Evolutionary conservation across 1,139 yeast genomes (phyloP), one percentile per base, ranked within the genome.

Genomic region (Taiozyma sp.): DNA sequence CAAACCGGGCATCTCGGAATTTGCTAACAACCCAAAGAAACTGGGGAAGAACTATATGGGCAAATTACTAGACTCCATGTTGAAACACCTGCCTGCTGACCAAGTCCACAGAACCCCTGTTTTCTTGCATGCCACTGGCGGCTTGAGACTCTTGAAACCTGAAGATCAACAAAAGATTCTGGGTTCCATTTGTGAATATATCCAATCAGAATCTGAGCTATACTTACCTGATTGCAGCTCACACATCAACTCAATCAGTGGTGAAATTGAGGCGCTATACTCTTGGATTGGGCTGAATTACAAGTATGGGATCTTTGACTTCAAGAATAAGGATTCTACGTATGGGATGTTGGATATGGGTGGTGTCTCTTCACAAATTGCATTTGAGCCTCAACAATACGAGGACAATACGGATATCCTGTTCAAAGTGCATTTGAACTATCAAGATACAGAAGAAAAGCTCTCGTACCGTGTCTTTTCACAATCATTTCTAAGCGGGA

Each of bases 291-390:
- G 90, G 0, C 71, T 88, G 44, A 89, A 89, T 62, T 85, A 87
- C 57, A 70, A 87, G 57, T 75, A 83, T 41, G 87, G 85, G 1
- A 70, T 83, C 0, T 72, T 85, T 45, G 83, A 82, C 53, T 53
- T 65, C 9, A 51, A 53, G 12, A 56, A 56, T 36, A 74, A 76
- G 50, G 71, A 73, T 50, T 70, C 78, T 28, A 82, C 95, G 0
- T 86, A 80, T 60, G 96, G 96, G 2, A 73, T 88, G 39, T 67
- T 89, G 54, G 96, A 88, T 58, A 84, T 89, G 91, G 96, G 96
- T 4, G 96, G 96, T 0, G 95, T 95, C 0, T 85, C 93, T 2
- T 84, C 96, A 0, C 96, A 89, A 64, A 81, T 89, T 39, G 88
- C 90, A 1, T 88, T 87, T 65, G 87, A 81, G 57, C 95, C 96